Base-by-base conservation (phyloP, 257 asterid genomes). In the Jacaranda mimosifolia region DNA sequence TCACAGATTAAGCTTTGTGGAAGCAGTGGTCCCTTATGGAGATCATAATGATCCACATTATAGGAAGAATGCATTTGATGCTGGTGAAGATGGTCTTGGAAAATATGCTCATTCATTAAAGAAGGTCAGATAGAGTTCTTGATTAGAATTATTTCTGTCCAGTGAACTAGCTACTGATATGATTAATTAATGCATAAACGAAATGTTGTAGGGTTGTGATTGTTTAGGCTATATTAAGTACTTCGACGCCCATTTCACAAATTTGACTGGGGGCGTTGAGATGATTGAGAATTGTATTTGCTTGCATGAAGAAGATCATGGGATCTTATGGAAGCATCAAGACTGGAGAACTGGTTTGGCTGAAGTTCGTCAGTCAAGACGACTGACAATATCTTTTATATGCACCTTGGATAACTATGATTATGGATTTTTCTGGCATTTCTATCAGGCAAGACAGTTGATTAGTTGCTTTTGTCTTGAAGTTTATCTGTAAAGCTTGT, bases 21-120 rank as follows among this genome's bases (percentile, higher is more conserved):
- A 95, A 87, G 91, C 93, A 98, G 99, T 95, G 79, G 99, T 95
- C 62, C 99, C 99, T 48, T 95, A 95, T 78, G 99, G 99, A 21
- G 99, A 96, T 84, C 99, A 98, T 32, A 95, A 95, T 84, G 98
- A 93, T 32, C 98, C 99, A 72, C 99, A 96, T 79, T 93, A 96
- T 84, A 84, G 99, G 67, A 96, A 96, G 77, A 96, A 93, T 76
- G 99, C 99, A 55, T 96, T 96, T 86, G 99, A 96, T 89, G 99
- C 97, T 4, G 99, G 99, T 80, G 99, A 96, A 86, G 99, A 96
- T 90, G 99, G 99, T 45, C 89, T 96, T 12, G 99, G 99, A 71
- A 92, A 88, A 86, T 91, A 93, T 84, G 97, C 99, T 49, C 98
- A 96, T 80, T 96, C 99, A 63, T 96, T 96, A 18, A 96, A 96